Conservation (phyloP, 768 basidiomycete species). For the Lepiota venenata region DNA sequence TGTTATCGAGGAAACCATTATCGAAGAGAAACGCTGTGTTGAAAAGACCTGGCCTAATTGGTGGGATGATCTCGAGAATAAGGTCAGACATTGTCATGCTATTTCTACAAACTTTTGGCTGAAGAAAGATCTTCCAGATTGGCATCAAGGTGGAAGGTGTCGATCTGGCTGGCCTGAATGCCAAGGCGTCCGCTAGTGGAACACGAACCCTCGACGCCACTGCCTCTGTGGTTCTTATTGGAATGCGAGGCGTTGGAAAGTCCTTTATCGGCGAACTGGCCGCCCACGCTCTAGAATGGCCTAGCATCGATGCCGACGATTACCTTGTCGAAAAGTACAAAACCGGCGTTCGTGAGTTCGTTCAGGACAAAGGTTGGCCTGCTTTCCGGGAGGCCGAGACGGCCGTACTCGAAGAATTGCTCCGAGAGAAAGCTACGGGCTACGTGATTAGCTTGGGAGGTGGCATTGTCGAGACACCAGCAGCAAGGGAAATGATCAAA, state of each 20-base stretch:
- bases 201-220: slow-evolving; percentile 28
- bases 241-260: slow-evolving; percentile 98
- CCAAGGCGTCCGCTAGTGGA: slow-evolving; percentile 42
- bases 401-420: slow-evolving; percentile 62
- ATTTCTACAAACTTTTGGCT: background rate
- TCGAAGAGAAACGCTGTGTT: slow-evolving; percentile 97
- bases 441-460: slow-evolving; percentile 92
- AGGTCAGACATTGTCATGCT: slow-evolving; percentile 45
- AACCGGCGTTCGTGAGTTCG: slow-evolving; percentile 68
- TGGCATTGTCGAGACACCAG: slow-evolving; percentile 86
- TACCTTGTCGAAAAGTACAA: slow-evolving; percentile 66
- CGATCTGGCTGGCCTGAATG: slow-evolving; percentile 49
- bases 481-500: slow-evolving; percentile 69
- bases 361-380: slow-evolving; percentile 81
- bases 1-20: slow-evolving; percentile 66
- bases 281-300: slow-evolving; percentile 66
- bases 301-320: slow-evolving; percentile 78
- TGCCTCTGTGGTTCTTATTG: slow-evolving; percentile 74
- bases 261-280: slow-evolving; percentile 83
- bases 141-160: slow-evolving; percentile 86
- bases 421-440: slow-evolving; percentile 49
- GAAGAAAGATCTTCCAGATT: slow-evolving; percentile 49
- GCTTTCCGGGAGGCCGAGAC: slow-evolving; percentile 85
- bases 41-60: slow-evolving; percentile 99
- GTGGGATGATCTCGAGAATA: slow-evolving; percentile 98